Evolutionary conservation across 2,329 filamentous ascomycete genomes (phyloP), one percentile per base, ranked within the genome.

Genomic region (Ophiognomonia clavigignenti-juglandacearum): DNA sequence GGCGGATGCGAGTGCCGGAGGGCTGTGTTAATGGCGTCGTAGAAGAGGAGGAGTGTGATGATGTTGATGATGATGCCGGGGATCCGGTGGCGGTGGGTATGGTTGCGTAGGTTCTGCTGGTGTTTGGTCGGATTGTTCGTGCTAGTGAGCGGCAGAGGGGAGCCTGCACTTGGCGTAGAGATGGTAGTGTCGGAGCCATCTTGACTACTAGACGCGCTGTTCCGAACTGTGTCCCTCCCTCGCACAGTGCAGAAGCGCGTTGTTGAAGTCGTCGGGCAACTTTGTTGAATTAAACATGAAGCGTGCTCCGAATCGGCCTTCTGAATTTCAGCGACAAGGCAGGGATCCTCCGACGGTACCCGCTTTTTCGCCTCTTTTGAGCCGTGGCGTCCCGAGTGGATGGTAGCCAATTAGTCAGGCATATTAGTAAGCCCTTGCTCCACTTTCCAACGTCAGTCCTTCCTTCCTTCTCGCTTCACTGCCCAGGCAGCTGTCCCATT

Each of bases 21-120:
- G 50, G 32, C 22, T 45, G 13, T 6, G 11, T 10, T 4, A 11
- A 13, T 4, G 29, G n/a, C n/a, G 29, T 8, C 13, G 44, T 44
- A 23, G 40, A 41, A 3, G 43, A 29, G 20, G 43, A 31, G 29
- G 47, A 42, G 7, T 42, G 45, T 19, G 58, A 18, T 36, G 54
- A 31, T 31, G 52, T 10, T 26, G 52, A 39, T 19, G 57, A 47
- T 26, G 55, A 31, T 47, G 51, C 35, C 46, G 54, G 54, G 54
- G 61, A 46, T 45, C 59, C 56, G 51, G 64, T 31, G 18, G 45
- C 34, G 6, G 61, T 57, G 45, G 70, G 71, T 51, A 74, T 64
- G 50, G 74, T 77, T 61, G 74, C 74, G 56, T 74, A 72, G 37
- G 63, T n/a, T n/a, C n/a, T 57, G 53, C 72, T 67, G 51, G 57